Evolutionary conservation across 140 eudicot species (phyloP), one percentile per base, ranked within the genome.

Genomic region (Ambrosia hybrid): DNA sequence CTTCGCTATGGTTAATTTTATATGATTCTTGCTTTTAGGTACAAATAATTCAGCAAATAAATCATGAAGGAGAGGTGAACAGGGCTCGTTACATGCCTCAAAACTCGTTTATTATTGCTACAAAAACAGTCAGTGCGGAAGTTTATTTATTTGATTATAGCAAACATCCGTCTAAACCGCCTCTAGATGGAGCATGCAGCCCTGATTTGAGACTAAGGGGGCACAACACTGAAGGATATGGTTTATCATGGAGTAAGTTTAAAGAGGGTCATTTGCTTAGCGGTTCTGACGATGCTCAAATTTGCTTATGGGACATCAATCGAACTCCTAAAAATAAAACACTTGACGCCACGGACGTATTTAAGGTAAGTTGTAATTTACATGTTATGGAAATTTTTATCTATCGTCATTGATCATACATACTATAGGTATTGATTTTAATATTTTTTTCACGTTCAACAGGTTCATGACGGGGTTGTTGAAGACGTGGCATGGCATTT

Each of bases 401-500:
- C 33, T n/a, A 14, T 68, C 1, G 2, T 68, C 8, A 21, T 30
- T 30, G 34, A 30, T 30, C 34, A 30, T 30, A 30, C 34, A 30
- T 30, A 2, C 34, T 51, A 49, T 41, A 9, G 0, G 11, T 45
- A 46, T 45, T 46, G 41, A 66, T 46, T 66, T 17, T 45, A 46
- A 21, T 9, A n/a, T 16, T 17, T 13, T 9, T 4, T 2, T 26
- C 55, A 36, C 64, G 64, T n/a, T 69, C 11, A 37, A 57, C 77
- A 93, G 97, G 86, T 90, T 65, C 99, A 88, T 83, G 97, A 90
- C 76, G 97, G 99, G 45, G 97, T 88, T 53, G 99, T 94, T 13
- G 99, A 94, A 81, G 99, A 94, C 82, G 99, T 94, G 12, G 91
- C 99, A 43, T 94, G 99, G 99, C 99, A 94, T 84, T 78, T 84